phyloP scores from a whole-genome alignment of 768 basidiomycete species.

The Naganishia randhawae region DNA sequence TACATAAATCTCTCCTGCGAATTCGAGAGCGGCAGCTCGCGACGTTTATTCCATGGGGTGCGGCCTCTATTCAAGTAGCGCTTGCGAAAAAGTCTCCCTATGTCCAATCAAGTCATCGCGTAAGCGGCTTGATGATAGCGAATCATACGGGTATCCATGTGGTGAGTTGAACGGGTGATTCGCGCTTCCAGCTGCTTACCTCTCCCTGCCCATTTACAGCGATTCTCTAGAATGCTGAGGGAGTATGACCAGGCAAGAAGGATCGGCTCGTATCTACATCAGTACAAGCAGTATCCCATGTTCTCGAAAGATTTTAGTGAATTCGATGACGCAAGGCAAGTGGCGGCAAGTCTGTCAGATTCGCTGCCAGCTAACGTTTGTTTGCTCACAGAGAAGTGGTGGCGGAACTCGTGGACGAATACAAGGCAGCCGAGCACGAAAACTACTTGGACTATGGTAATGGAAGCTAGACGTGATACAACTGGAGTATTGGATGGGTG shows the following conservation, averaged over 20 bases:
- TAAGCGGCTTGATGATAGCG: conserved; percentile 96
- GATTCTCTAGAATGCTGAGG: conserved; percentile 93
- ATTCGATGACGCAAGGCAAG: conserved; percentile 93
- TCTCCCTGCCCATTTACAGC: conserved; percentile 55
- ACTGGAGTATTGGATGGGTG: neutral
- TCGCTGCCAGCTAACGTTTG: neutral
- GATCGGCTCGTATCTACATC: conserved; percentile 90
- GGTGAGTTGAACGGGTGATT: conserved; percentile 54
- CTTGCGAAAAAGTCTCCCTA: conserved; percentile 87
- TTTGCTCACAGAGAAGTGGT: conserved; percentile 29
- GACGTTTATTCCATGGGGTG: conserved; percentile 99
- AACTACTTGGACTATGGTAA: conserved; percentile 66
- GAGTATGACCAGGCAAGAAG: conserved; percentile 84
- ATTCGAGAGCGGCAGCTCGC: conserved; percentile 95
- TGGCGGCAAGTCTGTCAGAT: conserved; percentile 31
- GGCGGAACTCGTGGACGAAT: conserved; percentile 57
- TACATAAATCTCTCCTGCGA: conserved; percentile 92
- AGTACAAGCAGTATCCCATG: conserved; percentile 95
- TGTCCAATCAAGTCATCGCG: conserved; percentile 79
- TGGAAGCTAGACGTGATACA: conserved; percentile 1
- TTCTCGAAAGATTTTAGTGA: conserved; percentile 90
- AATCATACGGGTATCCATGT: conserved; percentile 99
- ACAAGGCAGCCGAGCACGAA: conserved; percentile 90
- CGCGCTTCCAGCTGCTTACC: neutral
- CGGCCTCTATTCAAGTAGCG: conserved; percentile 95